Base-by-base conservation (phyloP, 2,329 filamentous ascomycete species). In the Cladosporium cucumerinum region DNA sequence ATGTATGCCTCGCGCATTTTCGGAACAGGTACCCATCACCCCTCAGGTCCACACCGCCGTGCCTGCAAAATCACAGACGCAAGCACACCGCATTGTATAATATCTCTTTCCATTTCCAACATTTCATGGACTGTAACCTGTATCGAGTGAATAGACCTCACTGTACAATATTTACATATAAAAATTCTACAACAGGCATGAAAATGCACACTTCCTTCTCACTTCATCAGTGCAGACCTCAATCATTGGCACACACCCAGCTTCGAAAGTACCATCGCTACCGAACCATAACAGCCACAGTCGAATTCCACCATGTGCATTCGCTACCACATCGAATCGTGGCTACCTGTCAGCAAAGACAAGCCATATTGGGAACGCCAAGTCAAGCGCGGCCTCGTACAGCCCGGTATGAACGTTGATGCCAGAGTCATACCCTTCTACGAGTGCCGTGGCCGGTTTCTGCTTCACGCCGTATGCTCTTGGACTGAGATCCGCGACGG, bases 161-260 rank as follows among this genome's bases (percentile, higher is more conserved):
- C 26, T 62, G 60, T 62, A 62, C 60, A 55, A 62, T 49, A 55
- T 36, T 14, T 49, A 25, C 30, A 16, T 61, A 61, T 61, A 61
- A 51, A 52, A 61, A 16, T 12, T 46, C 39, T 25, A 25, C 39
- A 28, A 34, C 28, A 18, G 52, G 28, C 32, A 49, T 52, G 14
- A 25, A 26, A 6, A 32, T 25, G 23, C 28, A 32, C 43, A 28
- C 39, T 30, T 30, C 32, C 43, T 61, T 61, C 28, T 12, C 34
- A 21, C n/a, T 7, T 34, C 43, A 12, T 52, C 28, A 36, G 30
- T 16, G 39, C 51, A 32, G 26, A 12, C 26, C 10, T 54, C 51
- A 32, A 16, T 5, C 51, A 11, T 32, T 10, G 14, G 11, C 28
- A 18, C 26, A 32, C 7, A 8, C 51, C 3, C 26, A 28, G 25